Percentiles rank a stretch among this genome's conserved stretches.
These are phyloP conservation scores for Paradendryphiella salina DNA, from an alignment of 2,329 filamentous ascomycete species.

Conservation along the genomic window DNA sequence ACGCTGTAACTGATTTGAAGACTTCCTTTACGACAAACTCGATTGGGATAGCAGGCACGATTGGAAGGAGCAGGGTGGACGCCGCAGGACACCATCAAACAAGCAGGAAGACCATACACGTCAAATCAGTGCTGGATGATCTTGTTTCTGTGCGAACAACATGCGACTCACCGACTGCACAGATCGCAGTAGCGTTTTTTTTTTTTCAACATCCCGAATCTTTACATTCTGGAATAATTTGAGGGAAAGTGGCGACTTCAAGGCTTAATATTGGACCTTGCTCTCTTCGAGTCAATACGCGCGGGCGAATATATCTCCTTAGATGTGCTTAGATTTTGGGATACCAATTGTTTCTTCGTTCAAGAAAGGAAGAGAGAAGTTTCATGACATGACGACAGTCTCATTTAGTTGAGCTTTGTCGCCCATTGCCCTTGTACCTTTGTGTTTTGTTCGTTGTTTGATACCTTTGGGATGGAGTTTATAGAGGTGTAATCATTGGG, in stretches of 20 bases:
- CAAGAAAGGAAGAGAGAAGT: background rate
- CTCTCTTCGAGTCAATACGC: slow-evolving; percentile 9
- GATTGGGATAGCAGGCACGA: background rate
- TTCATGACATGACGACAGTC: slow-evolving; percentile 9
- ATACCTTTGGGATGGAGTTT: slow-evolving; percentile 30
- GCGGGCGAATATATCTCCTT: slow-evolving; percentile 12
- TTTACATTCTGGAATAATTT: slow-evolving; percentile 9
- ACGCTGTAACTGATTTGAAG: slow-evolving; percentile 2
- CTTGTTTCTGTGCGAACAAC: slow-evolving; percentile 7
- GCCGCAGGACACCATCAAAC: background rate
- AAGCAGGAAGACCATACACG: background rate
- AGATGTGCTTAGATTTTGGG: slow-evolving; percentile 22
- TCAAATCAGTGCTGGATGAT: slow-evolving; percentile 3
- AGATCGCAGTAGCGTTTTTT: slow-evolving; percentile 5
- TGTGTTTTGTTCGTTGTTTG: slow-evolving; percentile 6
- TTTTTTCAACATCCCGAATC: slow-evolving; percentile 4
- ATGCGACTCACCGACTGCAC: slow-evolving; percentile 1
- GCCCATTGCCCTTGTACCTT: background rate
- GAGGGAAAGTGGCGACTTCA: background rate
- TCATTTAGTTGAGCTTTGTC: slow-evolving; percentile 8
- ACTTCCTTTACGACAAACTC: background rate
- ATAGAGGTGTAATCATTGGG: slow-evolving; percentile 30
- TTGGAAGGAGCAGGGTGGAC: background rate
- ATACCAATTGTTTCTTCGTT: slow-evolving; percentile 19
- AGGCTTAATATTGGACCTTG: slow-evolving; percentile 6